A percentile compares a stretch with the other conserved stretches of the same genome.
phyloP scores from a whole-genome alignment of 306 rosid genomes.

The Fragaria ananassa region DNA sequence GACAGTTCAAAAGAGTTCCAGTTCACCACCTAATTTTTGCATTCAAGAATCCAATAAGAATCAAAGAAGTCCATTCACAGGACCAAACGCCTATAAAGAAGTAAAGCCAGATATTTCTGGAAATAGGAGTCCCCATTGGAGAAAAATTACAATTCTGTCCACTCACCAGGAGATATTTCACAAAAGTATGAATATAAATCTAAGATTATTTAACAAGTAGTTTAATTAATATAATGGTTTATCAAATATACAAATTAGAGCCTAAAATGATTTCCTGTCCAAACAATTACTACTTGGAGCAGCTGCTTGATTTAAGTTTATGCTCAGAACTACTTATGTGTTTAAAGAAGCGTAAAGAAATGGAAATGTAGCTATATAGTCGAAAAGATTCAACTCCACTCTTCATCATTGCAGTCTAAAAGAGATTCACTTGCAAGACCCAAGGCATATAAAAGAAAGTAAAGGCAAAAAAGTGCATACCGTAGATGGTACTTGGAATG shows the following conservation, averaged over 20 bases:
- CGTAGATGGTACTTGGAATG: neutral
- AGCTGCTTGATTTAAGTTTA: neutral
- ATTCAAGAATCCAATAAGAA: neutral
- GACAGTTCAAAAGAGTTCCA: neutral
- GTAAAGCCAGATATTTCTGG: neutral
- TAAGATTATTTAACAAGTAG: neutral
- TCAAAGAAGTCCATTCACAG: neutral
- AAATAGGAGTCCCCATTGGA: neutral
- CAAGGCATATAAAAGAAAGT: neutral
- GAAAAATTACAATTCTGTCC: neutral
- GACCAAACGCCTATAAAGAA: slow-evolving; percentile 5
- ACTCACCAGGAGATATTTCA: neutral
- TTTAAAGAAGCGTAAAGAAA: neutral
- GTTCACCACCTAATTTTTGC: neutral
- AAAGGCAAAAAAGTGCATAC: neutral
- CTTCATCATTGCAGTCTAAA: neutral
- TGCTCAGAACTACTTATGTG: neutral
- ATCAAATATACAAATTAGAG: neutral
- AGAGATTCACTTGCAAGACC: neutral
- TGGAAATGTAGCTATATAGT: neutral
- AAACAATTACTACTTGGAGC: neutral
- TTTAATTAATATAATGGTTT: neutral
- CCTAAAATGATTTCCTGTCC: neutral
- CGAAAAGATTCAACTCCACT: neutral
- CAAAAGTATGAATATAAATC: neutral